Evolutionary conservation across 306 rosid species (phyloP).

Genomic region (Begonia masoniana): DNA sequence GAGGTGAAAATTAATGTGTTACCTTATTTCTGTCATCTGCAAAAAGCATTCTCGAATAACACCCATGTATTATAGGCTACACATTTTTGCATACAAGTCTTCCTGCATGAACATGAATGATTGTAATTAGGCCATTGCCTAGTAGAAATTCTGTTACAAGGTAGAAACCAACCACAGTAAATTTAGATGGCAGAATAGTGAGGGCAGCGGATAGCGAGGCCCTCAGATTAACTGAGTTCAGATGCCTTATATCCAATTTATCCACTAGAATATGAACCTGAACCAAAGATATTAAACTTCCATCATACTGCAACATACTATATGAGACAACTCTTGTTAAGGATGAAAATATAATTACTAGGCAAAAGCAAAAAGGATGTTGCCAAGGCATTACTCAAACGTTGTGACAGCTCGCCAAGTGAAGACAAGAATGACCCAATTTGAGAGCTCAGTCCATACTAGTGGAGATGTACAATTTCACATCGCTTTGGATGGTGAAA

Average conservation of each 20-base stretch:
- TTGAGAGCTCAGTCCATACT: too few relatives aligned
- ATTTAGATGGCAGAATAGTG: constrained; percentile 69
- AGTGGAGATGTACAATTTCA: too few relatives aligned
- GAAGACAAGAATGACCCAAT: too few relatives aligned
- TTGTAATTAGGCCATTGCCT: constrained; percentile 11
- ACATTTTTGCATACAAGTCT: constrained; percentile 81
- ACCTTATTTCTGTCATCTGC: constrained; percentile 92
- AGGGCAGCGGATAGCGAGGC: constrained; percentile 79
- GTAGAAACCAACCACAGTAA: constrained; percentile 49
- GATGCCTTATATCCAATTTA: constrained; percentile 30
- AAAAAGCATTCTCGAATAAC: constrained; percentile 89
- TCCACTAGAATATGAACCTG: constrained; percentile 73
- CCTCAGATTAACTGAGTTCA: constrained; percentile 65
- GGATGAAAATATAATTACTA: too few relatives aligned
- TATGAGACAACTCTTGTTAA: too few relatives aligned
- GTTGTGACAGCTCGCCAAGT: too few relatives aligned
- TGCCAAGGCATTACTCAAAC: too few relatives aligned
- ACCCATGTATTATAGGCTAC: constrained; percentile 80
- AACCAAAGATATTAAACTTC: constrained; percentile 5
- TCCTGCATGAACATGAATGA: constrained; percentile 34
- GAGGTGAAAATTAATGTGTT: neutral
- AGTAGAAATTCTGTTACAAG: constrained; percentile 13
- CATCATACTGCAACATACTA: neutral
- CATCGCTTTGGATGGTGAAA: too few relatives aligned
- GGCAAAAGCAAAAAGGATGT: too few relatives aligned